A percentile compares a stretch with the other conserved stretches of the same genome.
Conservation (phyloP, 2,329 filamentous ascomycete species). For the Xylariaceae sp. region DNA sequence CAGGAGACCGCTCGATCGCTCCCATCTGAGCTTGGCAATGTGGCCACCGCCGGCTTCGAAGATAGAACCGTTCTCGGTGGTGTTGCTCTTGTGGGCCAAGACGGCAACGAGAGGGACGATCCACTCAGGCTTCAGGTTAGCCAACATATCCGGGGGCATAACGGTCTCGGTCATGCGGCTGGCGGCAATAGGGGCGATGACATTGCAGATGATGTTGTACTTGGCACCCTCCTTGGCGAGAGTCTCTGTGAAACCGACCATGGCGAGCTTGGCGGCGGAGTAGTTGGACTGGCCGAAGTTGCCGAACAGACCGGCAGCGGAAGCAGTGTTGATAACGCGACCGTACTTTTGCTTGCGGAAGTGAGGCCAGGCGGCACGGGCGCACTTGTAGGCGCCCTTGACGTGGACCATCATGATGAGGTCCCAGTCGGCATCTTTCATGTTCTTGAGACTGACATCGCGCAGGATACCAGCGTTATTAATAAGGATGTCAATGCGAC, state of each 20-base stretch:
- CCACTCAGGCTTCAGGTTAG: conserved; percentile 85
- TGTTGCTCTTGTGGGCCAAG: conserved; percentile 80
- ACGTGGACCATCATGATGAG: conserved; percentile 90
- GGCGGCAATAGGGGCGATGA: conserved; percentile 90
- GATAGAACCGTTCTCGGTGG: conserved; percentile 75
- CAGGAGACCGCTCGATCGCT: conserved; percentile 82
- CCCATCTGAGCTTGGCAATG: conserved; percentile 90
- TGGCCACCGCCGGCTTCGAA: conserved; percentile 93
- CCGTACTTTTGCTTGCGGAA: conserved; percentile 99
- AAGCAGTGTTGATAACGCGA: conserved; percentile 92
- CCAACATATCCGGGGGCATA: conserved; percentile 89
- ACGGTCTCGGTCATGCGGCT: conserved; percentile 93
- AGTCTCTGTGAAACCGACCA: conserved; percentile 97
- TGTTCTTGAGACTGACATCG: conserved; percentile 97
- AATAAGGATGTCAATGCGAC: conserved; percentile 88
- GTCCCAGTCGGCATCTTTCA: conserved; percentile 96
- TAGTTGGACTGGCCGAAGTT: conserved; percentile 97
- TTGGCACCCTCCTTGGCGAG: conserved; percentile 95
- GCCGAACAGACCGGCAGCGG: conserved; percentile 91
- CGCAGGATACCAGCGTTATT: conserved; percentile 97
- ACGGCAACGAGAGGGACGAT: conserved; percentile 88
- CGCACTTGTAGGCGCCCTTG: conserved; percentile 90
- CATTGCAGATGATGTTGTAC: conserved; percentile 96
- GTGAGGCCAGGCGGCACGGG: conserved; percentile 90
- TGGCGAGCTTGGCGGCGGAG: conserved; percentile 90